These are phyloP conservation scores for Kodamaea lidongshanica DNA, from an alignment of 805 yeast species.

Conservation along the genomic window DNA sequence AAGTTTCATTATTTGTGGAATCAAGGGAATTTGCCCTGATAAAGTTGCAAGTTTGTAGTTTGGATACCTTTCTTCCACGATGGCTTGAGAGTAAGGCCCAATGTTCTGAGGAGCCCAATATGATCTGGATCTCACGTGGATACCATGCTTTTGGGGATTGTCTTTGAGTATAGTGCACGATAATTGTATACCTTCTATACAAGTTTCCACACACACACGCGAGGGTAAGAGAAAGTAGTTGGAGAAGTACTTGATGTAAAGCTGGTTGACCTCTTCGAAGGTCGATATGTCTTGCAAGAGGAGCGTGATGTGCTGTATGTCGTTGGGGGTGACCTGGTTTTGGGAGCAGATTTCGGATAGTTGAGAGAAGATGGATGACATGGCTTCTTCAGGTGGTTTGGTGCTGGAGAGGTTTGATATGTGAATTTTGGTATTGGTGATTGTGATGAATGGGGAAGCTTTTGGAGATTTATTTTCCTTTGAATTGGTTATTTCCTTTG, in stretches of 20 bases:
- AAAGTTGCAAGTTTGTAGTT: conserved; percentile 47
- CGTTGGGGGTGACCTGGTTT: conserved; percentile 30
- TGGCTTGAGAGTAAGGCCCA: conserved; percentile 93
- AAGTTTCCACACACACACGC: conserved; percentile 72
- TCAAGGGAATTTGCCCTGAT: conserved; percentile 88
- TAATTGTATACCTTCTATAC: conserved; percentile 43
- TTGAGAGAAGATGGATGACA: conserved; percentile 42
- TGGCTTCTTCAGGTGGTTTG: conserved; percentile 32
- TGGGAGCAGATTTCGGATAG: conserved; percentile 29
- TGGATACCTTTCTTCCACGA: conserved; percentile 20
- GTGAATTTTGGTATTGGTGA: conserved; percentile 17
- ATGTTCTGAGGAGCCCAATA: conserved; percentile 99
- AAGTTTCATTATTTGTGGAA: conserved; percentile 65
- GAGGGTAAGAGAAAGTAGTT: conserved; percentile 73
- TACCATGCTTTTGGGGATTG: conserved; percentile 45
- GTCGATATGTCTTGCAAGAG: conserved; percentile 57
- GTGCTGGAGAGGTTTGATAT: conserved; percentile 26
- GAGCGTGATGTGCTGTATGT: conserved; percentile 56
- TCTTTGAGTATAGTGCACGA: conserved; percentile 50
- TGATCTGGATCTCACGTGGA: conserved; percentile 88
- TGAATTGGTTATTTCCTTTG: too few relatives aligned
- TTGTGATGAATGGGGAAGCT: background rate
- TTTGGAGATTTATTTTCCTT: background rate
- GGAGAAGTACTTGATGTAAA: conserved; percentile 53
- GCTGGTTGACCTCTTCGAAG: conserved; percentile 55